These are phyloP conservation scores for Coniochaeta hoffmannii DNA, from an alignment of 2,329 filamentous ascomycete genomes.

Conservation along the genomic window DNA sequence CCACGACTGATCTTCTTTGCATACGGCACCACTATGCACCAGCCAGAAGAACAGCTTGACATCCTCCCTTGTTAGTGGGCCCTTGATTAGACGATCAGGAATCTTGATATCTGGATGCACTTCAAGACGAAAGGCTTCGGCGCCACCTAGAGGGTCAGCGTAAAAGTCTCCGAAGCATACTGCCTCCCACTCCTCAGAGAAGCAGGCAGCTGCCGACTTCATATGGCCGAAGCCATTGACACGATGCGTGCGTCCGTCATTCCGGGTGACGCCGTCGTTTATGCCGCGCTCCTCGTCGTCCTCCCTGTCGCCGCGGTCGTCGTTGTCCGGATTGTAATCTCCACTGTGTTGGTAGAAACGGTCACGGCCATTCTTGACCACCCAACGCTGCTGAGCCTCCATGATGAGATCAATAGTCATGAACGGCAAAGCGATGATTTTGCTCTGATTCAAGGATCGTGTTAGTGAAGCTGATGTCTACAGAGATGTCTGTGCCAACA, in stretches of 20 bases:
- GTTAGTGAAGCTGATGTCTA: not conserved
- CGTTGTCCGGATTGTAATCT: not conserved
- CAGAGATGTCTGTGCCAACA: not conserved
- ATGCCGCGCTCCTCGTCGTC: not conserved
- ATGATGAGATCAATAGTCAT: constrained; percentile 36
- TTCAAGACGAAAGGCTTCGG: constrained; percentile 6
- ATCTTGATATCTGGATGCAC: constrained; percentile 16
- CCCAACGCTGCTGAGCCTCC: constrained; percentile 40
- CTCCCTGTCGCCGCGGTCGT: not conserved
- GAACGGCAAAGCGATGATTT: constrained; percentile 29
- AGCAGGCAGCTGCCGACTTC: constrained; percentile 6
- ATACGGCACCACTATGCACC: constrained; percentile 13
- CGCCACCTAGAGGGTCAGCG: not conserved
- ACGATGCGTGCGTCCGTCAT: not conserved
- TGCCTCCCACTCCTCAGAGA: constrained; percentile 11
- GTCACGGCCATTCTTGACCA: constrained; percentile 26
- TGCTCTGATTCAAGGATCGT: constrained; percentile 25
- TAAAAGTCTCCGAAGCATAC: not conserved
- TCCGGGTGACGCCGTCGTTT: not conserved
- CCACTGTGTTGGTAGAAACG: constrained; percentile 25
- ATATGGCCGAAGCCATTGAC: not conserved
- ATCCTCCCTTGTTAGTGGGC: constrained; percentile 15
- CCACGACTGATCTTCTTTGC: constrained; percentile 17
- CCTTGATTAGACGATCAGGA: constrained; percentile 18
- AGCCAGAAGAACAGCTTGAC: constrained; percentile 21